Evolutionary conservation across 495 filamentous ascomycete genomes (phyloP).

Genomic region (Beverwykella pulmonaria): DNA sequence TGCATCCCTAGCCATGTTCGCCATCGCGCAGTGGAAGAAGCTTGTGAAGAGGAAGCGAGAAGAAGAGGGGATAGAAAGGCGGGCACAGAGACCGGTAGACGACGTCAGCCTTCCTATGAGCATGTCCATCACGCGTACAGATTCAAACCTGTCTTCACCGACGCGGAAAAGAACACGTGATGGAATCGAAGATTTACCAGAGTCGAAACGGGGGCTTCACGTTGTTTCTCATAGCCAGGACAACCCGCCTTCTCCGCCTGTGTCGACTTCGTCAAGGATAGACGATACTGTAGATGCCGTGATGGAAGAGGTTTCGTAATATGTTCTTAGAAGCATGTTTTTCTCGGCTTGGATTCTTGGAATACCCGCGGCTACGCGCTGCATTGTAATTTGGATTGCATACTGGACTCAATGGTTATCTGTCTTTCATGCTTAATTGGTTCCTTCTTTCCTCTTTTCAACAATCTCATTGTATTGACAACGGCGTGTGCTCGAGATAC

Average conservation of each 20-base stretch:
- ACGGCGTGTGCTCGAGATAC: too few species aligned
- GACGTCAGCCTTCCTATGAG: slow-evolving; percentile 7
- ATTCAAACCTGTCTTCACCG: slow-evolving; percentile 10
- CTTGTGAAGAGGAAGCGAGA: slow-evolving; percentile 12
- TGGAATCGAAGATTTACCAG: slow-evolving; percentile 10
- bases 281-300: not conserved
- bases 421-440: not conserved
- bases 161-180: slow-evolving; percentile 22
- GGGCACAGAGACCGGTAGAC: slow-evolving; percentile 5
- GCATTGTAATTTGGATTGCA: not conserved
- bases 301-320: not conserved
- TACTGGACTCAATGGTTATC: not conserved
- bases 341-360: slow-evolving; percentile 5
- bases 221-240: slow-evolving; percentile 2
- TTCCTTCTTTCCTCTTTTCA: too few species aligned
- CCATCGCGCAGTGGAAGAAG: slow-evolving; percentile 27
- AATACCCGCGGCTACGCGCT: slow-evolving; percentile 16
- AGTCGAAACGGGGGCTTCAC: slow-evolving; percentile 11
- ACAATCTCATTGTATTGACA: too few species aligned
- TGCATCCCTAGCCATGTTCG: slow-evolving; percentile 27
- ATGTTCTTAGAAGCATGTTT: not conserved
- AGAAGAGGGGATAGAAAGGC: slow-evolving; percentile 12
- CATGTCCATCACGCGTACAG: not conserved
- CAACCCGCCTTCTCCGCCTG: slow-evolving; percentile 19
- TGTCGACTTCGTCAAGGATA: slow-evolving; percentile 14